Conservation (phyloP, 139 green algal genomes). For the Ulvella scutata region DNA sequence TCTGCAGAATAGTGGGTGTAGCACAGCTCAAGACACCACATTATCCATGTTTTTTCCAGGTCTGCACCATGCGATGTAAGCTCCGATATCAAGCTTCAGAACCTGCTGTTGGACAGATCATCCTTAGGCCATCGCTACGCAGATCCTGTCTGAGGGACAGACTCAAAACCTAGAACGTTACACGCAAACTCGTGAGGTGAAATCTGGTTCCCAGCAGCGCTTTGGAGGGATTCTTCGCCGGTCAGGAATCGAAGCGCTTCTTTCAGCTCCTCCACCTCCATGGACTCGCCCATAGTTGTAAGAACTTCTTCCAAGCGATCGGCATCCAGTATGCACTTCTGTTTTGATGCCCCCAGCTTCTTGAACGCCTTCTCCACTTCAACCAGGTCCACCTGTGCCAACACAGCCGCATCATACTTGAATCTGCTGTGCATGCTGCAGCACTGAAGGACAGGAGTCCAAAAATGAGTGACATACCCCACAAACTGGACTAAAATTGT, state of each 20-base stretch:
- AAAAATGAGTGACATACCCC: slow-evolving; percentile 8
- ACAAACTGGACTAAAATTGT: slow-evolving; percentile 44
- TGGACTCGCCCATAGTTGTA: background rate
- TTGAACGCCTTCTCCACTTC: background rate
- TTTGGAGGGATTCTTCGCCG: no score
- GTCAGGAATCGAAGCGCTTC: background rate
- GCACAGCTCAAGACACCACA: no score
- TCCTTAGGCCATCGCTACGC: no score
- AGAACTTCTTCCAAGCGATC: background rate
- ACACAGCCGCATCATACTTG: background rate
- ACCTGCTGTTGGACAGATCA: no score
- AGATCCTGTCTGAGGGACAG: no score
- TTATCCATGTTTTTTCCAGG: no score
- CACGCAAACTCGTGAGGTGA: no score
- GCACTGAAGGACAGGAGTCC: background rate
- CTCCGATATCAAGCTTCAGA: no score
- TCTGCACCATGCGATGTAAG: no score
- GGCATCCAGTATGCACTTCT: background rate
- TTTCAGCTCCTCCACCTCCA: background rate
- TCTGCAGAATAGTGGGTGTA: no score
- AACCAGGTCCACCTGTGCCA: background rate
- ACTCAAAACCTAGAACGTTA: no score
- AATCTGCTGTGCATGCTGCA: background rate
- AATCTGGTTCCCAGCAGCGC: no score
- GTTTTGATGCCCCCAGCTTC: background rate